Evolutionary conservation across 768 basidiomycete genomes (phyloP).

Genomic region (Panaeolus papilionaceus): DNA sequence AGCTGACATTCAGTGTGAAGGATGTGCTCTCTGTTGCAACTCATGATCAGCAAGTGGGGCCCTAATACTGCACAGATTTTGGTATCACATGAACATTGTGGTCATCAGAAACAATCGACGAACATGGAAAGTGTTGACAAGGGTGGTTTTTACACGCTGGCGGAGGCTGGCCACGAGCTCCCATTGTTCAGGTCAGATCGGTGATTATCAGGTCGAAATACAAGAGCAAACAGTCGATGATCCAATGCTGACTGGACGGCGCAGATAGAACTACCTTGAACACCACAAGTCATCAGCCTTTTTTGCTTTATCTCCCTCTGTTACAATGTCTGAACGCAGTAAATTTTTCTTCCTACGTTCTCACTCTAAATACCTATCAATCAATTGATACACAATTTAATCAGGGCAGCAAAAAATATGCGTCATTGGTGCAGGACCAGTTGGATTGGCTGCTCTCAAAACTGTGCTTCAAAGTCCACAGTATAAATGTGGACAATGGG

Average conservation of each 20-base stretch:
- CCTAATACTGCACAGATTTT: no score
- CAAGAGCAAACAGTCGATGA: neutral
- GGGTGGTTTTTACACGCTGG: neutral
- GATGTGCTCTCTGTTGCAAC: neutral
- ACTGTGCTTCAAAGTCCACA: conserved; percentile 64
- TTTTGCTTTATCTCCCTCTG: neutral
- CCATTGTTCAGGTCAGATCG: neutral
- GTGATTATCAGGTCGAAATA: neutral
- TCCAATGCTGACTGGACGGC: neutral
- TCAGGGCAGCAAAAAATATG: conserved; percentile 50
- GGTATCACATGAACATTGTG: no score
- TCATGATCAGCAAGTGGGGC: neutral
- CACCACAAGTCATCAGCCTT: neutral
- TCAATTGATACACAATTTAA: neutral
- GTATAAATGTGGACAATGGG: conserved; percentile 66
- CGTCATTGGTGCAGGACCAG: conserved; percentile 79
- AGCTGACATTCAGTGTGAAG: neutral
- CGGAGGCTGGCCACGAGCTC: neutral
- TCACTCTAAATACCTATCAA: neutral
- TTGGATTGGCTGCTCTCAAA: conserved; percentile 75
- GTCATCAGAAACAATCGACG: neutral
- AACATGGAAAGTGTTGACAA: neutral
- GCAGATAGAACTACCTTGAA: neutral
- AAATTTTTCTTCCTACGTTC: neutral
- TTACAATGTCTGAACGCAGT: neutral